Conservation (phyloP, 768 basidiomycete genomes). For the Xerocomellus chrysenteron region DNA sequence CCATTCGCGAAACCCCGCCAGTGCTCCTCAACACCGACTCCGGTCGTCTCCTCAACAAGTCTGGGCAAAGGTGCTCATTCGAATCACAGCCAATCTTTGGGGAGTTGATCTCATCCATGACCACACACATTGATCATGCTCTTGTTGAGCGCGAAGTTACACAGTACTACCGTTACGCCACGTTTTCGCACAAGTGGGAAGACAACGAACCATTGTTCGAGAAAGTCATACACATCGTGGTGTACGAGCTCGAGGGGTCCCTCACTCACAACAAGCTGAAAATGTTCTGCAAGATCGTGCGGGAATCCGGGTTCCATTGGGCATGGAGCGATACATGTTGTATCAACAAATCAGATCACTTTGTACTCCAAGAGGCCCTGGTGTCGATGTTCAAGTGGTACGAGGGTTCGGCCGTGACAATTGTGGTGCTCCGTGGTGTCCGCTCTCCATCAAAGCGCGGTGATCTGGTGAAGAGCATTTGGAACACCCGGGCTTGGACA, state of each 20-base stretch:
- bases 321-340: background rate
- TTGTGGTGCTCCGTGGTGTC: background rate
- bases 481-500: background rate
- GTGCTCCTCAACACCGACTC: constrained; percentile 6
- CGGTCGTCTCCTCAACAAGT: constrained; percentile 1
- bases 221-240: background rate
- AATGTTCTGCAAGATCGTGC: background rate
- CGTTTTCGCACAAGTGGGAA: background rate
- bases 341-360: background rate
- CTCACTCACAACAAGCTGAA: background rate
- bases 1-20: constrained; percentile 1
- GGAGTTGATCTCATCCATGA: constrained; percentile 4
- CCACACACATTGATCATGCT: background rate
- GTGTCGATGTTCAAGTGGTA: background rate
- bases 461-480: background rate
- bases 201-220: background rate
- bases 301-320: background rate
- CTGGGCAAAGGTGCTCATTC: background rate
- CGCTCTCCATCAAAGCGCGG: background rate
- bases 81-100: background rate
- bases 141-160: background rate
- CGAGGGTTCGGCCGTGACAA: background rate
- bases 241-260: background rate
- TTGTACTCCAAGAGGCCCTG: background rate
- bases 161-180: background rate